Conservation (phyloP, 495 filamentous ascomycete genomes). For the Letharia lupina region DNA sequence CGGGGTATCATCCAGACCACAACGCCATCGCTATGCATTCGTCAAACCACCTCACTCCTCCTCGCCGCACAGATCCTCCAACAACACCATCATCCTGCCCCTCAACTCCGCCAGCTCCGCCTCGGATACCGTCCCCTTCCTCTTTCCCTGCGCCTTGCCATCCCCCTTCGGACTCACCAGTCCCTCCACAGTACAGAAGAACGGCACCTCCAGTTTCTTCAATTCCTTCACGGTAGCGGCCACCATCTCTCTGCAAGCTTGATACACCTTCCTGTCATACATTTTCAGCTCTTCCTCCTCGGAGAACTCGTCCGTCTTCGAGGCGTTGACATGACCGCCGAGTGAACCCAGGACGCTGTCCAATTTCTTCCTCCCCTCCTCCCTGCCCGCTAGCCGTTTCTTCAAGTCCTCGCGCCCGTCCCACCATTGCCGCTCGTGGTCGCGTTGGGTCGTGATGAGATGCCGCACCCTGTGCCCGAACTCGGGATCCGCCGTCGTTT, state of each 20-base stretch:
- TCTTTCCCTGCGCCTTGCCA: conserved; percentile 2
- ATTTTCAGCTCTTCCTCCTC: conserved; percentile 46
- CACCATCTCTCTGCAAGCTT: conserved; percentile 51
- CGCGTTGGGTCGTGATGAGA: conserved; percentile 55
- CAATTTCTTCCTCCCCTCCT: conserved; percentile 44
- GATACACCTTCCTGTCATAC: conserved; percentile 48
- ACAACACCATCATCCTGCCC: conserved; percentile 51
- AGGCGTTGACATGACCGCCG: neutral
- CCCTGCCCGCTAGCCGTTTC: conserved; percentile 40
- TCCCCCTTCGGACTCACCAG: conserved; percentile 25
- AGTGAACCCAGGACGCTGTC: conserved; percentile 37
- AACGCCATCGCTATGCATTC: conserved; percentile 3
- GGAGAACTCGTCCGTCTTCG: neutral
- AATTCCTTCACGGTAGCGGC: conserved; percentile 48
- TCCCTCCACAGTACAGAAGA: conserved; percentile 47
- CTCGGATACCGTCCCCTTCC: conserved; percentile 32
- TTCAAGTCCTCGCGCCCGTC: conserved; percentile 43
- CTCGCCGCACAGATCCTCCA: conserved; percentile 52
- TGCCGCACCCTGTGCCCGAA: conserved; percentile 37
- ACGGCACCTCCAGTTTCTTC: conserved; percentile 52
- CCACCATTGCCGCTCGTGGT: conserved; percentile 60
- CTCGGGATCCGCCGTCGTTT: conserved; percentile 43
- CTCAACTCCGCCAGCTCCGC: conserved; percentile 46
- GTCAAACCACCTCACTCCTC: conserved; percentile 24
- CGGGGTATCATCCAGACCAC: conserved; percentile 9